Evolutionary conservation across 2,329 filamentous ascomycete genomes (phyloP).

Genomic region (Huntiella abstrusa): DNA sequence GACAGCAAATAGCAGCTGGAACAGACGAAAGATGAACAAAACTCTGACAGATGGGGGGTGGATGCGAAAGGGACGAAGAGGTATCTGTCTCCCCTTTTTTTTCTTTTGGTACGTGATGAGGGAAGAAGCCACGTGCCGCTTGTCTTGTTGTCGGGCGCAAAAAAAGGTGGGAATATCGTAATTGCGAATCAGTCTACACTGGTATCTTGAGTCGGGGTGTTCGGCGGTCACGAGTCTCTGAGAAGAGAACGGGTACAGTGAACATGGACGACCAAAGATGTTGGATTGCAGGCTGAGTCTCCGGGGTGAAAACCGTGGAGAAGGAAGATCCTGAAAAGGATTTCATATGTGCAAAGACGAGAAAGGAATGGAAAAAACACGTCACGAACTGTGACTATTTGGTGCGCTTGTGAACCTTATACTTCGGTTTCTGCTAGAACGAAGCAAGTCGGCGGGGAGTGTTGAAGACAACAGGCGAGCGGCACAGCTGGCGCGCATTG

Average conservation of each 20-base stretch:
- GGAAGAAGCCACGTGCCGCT: neutral
- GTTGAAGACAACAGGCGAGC: conserved; percentile 6
- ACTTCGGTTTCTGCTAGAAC: conserved; percentile 1
- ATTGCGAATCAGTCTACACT: too few species aligned
- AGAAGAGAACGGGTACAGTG: conserved; percentile 4
- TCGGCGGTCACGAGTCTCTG: conserved; percentile 3
- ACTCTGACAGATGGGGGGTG: neutral
- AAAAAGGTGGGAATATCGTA: too few species aligned
- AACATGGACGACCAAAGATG: neutral
- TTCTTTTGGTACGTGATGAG: neutral
- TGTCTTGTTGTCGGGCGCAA: too few species aligned
- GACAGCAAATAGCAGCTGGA: neutral
- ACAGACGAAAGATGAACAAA: neutral
- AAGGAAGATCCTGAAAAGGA: neutral
- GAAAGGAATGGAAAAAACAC: neutral
- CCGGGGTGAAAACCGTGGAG: neutral
- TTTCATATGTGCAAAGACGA: neutral
- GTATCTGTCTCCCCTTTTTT: neutral
- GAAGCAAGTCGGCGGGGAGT: conserved; percentile 7
- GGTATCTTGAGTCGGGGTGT: too few species aligned
- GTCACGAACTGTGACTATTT: neutral
- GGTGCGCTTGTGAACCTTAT: neutral
- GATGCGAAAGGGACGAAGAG: neutral
- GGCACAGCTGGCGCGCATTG: conserved; percentile 3
- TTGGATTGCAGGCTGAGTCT: too few species aligned